Conservation (phyloP, 2,329 filamentous ascomycete species). For the Neonectria ditissima region DNA sequence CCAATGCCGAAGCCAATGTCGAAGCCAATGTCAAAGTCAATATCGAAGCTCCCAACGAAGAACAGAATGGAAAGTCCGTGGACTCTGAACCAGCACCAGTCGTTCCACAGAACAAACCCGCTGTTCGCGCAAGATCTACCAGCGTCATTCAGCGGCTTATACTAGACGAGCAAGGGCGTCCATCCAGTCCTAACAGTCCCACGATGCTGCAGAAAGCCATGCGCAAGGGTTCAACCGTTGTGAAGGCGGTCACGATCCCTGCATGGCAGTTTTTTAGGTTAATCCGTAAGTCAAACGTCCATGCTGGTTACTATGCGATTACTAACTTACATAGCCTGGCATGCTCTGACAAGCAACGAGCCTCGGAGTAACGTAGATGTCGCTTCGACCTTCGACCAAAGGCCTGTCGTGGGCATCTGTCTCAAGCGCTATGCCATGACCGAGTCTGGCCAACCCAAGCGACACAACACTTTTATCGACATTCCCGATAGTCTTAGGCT, state of each 20-base stretch:
- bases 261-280: conserved; percentile 98
- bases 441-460: conserved; percentile 73
- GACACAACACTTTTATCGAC: conserved; percentile 87
- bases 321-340: conserved; percentile 77
- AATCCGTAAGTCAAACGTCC: conserved; percentile 73
- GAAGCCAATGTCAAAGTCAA: too few relatives aligned
- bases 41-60: background rate
- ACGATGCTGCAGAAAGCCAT: conserved; percentile 58
- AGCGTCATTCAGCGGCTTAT: conserved; percentile 73
- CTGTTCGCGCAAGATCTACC: conserved; percentile 61
- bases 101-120: conserved; percentile 47
- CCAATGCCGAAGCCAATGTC: background rate
- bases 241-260: conserved; percentile 91
- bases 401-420: conserved; percentile 91
- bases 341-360: conserved; percentile 69
- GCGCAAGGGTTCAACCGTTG: conserved; percentile 61
- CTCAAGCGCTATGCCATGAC: conserved; percentile 87
- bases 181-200: conserved; percentile 55
- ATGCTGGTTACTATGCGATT: background rate
- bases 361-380: conserved; percentile 80
- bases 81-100: background rate
- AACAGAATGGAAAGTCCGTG: conserved; percentile 2
- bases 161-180: conserved; percentile 62
- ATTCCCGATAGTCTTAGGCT: conserved; percentile 85
- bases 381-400: conserved; percentile 85